A percentile compares a stretch with the other conserved stretches of the same genome.
Evolutionary conservation across 495 filamentous ascomycete species (phyloP).

Genomic region (Trichoderma virens): DNA sequence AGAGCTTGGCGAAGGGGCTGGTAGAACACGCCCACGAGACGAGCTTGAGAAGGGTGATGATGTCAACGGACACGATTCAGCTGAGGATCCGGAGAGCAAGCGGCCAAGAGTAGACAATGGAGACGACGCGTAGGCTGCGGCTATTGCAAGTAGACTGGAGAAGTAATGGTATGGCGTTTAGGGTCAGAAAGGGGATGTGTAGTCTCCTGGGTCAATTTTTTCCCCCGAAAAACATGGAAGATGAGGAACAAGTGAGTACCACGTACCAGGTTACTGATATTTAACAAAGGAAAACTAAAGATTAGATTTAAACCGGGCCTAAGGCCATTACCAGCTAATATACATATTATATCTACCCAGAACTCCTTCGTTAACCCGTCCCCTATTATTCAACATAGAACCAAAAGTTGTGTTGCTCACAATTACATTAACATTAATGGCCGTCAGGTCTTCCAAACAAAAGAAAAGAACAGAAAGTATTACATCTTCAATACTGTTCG

Average conservation of each 20-base stretch:
- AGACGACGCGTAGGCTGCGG: background rate
- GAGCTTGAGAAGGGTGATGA: slow-evolving; percentile 29
- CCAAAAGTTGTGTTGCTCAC: background rate
- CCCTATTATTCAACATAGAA: background rate
- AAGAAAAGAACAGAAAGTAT: slow-evolving; percentile 1
- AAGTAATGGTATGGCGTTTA: background rate
- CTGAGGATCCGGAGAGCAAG: slow-evolving; percentile 30
- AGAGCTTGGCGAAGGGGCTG: slow-evolving; percentile 39
- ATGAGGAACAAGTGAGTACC: background rate
- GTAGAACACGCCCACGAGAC: slow-evolving; percentile 31
- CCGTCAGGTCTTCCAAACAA: background rate
- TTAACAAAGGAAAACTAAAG: background rate
- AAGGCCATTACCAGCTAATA: background rate
- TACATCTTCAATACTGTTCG: background rate
- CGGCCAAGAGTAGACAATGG: slow-evolving; percentile 29
- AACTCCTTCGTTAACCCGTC: background rate
- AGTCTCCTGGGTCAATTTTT: background rate
- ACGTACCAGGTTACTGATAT: background rate
- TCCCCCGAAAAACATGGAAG: background rate
- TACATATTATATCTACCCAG: background rate
- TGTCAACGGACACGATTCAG: slow-evolving; percentile 20
- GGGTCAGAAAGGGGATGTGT: background rate
- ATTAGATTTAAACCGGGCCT: background rate
- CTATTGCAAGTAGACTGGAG: background rate
- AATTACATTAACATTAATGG: background rate